Percentiles rank a stretch among this genome's conserved stretches.
phyloP scores from a whole-genome alignment of 139 green algal species.

The Dunaliella sp. region DNA sequence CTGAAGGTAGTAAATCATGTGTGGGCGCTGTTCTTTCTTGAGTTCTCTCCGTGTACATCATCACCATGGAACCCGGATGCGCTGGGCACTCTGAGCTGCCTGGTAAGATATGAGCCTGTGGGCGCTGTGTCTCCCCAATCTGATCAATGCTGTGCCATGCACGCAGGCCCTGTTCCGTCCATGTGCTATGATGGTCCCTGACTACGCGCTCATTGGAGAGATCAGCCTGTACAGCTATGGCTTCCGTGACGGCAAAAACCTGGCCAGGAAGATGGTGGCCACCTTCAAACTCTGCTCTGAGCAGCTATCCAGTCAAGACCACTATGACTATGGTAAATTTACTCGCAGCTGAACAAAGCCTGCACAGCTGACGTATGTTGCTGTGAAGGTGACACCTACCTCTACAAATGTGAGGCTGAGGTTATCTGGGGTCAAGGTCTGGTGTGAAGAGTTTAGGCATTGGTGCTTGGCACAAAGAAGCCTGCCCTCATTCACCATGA shows the following conservation, averaged over 20 bases:
- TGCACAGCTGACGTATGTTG: too few species aligned
- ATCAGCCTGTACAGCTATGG: slow-evolving; percentile 72
- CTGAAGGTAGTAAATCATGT: slow-evolving; percentile 33
- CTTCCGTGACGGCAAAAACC: slow-evolving; percentile 50
- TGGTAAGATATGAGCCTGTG: slow-evolving; percentile 44
- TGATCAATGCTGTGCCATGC: too few species aligned
- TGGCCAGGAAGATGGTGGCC: slow-evolving; percentile 81
- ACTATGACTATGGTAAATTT: slow-evolving; percentile 77
- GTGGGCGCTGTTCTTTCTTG: too few species aligned
- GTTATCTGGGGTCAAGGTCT: too few species aligned
- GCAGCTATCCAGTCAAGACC: slow-evolving; percentile 77
- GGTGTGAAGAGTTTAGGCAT: too few species aligned
- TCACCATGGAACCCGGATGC: slow-evolving; percentile 81
- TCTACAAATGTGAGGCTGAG: too few species aligned
- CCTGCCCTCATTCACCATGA: too few species aligned
- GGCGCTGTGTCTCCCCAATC: too few species aligned
- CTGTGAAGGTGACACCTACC: too few species aligned
- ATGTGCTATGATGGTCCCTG: slow-evolving; percentile 80
- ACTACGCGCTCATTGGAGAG: slow-evolving; percentile 77
- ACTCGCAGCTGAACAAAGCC: too few species aligned
- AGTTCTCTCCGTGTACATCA: slow-evolving; percentile 75
- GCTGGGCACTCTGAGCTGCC: slow-evolving; percentile 33
- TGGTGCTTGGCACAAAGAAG: too few species aligned
- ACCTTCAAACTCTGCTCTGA: slow-evolving; percentile 87
- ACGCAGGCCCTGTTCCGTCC: slow-evolving; percentile 63